Evolutionary conservation across 2,329 filamentous ascomycete species (phyloP).

Genomic region (Parastagonospora avenae): DNA sequence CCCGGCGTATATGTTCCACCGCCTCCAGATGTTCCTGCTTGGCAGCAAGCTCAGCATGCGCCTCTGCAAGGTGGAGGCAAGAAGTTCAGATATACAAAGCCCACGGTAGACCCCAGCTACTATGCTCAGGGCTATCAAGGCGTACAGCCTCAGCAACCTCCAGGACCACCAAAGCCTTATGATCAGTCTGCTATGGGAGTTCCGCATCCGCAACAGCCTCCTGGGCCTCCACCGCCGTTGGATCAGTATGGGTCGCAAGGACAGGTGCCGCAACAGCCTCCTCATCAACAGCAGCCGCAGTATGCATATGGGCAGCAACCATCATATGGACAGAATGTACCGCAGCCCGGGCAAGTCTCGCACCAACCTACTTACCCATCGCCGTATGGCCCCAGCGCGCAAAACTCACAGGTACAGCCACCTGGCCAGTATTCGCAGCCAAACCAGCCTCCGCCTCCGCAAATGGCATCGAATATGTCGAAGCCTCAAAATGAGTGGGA

Average conservation of each 20-base stretch:
- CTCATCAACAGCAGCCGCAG: neutral
- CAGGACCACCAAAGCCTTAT: constrained; percentile 5
- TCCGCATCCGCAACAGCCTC: constrained; percentile 20
- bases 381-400: constrained; percentile 7
- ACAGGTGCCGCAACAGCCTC: constrained; percentile 8
- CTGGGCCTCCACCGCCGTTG: constrained; percentile 18
- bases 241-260: constrained; percentile 15
- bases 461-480: constrained; percentile 2
- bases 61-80: constrained; percentile 36
- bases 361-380: constrained; percentile 16
- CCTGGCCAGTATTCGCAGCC: constrained; percentile 14
- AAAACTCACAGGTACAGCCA: constrained; percentile 13
- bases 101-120: constrained; percentile 30
- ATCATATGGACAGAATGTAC: constrained; percentile 10
- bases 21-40: constrained; percentile 43
- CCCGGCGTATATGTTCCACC: constrained; percentile 44
- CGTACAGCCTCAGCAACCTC: constrained; percentile 4
- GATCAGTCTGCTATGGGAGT: constrained; percentile 11
- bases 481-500: constrained; percentile 8
- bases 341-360: constrained; percentile 18
- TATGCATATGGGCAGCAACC: constrained; percentile 10
- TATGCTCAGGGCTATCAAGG: constrained; percentile 34
- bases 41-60: constrained; percentile 45
- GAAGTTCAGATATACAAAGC: constrained; percentile 41
- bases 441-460: constrained; percentile 5